Percentiles rank a stretch among this genome's conserved stretches.
These are phyloP conservation scores for Ballota nigra DNA, from an alignment of 257 asterid species.

Conservation along the genomic window DNA sequence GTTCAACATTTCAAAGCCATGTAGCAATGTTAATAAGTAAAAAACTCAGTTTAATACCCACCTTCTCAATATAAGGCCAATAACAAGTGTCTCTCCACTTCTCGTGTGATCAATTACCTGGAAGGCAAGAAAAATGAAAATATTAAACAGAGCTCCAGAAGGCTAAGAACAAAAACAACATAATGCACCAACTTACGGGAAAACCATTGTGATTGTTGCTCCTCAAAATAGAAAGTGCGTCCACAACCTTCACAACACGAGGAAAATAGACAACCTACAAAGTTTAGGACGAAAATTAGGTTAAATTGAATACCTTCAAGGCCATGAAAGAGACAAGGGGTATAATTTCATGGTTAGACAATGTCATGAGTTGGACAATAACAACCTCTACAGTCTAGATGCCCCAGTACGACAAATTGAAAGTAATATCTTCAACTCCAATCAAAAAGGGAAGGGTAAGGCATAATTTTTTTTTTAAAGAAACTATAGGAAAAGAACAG, in stretches of 20 bases:
- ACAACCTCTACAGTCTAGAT: background rate
- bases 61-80: slow-evolving; percentile 95
- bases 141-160: slow-evolving; percentile 16
- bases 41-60: slow-evolving; percentile 23
- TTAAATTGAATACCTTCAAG: slow-evolving; percentile 15
- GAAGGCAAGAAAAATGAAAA: slow-evolving; percentile 12
- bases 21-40: background rate
- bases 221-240: slow-evolving; percentile 76
- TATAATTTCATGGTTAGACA: background rate
- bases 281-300: slow-evolving; percentile 5
- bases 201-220: slow-evolving; percentile 90
- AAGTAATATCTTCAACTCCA: background rate
- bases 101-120: slow-evolving; percentile 92
- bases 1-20: background rate
- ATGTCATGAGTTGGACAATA: background rate
- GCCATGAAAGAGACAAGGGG: slow-evolving; percentile 5
- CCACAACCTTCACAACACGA: slow-evolving; percentile 89
- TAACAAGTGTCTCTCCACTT: slow-evolving; percentile 89
- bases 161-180: slow-evolving; percentile 16
- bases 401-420: background rate
- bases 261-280: slow-evolving; percentile 87
- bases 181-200: slow-evolving; percentile 63
- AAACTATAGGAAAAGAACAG: background rate
- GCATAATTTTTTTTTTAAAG: background rate
- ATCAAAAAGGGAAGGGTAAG: background rate